phyloP scores from a whole-genome alignment of 345 rosid genomes.

The Populus tremula region DNA sequence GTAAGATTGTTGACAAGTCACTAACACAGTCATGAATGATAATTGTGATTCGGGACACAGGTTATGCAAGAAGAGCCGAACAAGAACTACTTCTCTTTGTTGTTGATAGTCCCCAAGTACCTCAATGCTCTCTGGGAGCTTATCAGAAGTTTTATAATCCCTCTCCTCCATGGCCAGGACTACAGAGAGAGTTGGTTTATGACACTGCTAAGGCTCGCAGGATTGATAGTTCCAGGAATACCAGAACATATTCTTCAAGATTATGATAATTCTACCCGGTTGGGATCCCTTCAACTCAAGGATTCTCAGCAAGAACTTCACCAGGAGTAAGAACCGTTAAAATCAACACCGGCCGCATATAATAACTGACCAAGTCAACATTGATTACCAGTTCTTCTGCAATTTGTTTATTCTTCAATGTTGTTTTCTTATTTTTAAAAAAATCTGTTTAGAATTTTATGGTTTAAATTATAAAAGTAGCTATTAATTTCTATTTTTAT shows the following conservation, averaged over 20 bases:
- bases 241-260: conserved; percentile 59
- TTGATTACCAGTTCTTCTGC: no score
- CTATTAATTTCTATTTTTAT: no score
- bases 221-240: conserved; percentile 51
- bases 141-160: conserved; percentile 41
- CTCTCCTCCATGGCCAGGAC: conserved; percentile 37
- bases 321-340: neutral
- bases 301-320: neutral
- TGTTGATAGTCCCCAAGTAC: conserved; percentile 24
- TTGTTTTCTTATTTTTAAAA: no score
- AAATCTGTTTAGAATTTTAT: no score
- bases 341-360: no score
- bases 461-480: no score
- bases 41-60: conserved; percentile 20
- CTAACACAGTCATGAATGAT: neutral
- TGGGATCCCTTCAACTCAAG: conserved; percentile 29
- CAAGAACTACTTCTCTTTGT: conserved; percentile 38
- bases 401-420: no score
- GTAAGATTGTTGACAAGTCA: neutral
- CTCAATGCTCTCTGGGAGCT: conserved; percentile 45
- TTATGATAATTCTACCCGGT: conserved; percentile 47
- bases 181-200: conserved; percentile 56
- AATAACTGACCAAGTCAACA: no score
- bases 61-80: conserved; percentile 40
- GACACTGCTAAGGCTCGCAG: conserved; percentile 38